Evolutionary conservation across 805 yeast species (phyloP).

Genomic region (Nakazawaea pomicola): DNA sequence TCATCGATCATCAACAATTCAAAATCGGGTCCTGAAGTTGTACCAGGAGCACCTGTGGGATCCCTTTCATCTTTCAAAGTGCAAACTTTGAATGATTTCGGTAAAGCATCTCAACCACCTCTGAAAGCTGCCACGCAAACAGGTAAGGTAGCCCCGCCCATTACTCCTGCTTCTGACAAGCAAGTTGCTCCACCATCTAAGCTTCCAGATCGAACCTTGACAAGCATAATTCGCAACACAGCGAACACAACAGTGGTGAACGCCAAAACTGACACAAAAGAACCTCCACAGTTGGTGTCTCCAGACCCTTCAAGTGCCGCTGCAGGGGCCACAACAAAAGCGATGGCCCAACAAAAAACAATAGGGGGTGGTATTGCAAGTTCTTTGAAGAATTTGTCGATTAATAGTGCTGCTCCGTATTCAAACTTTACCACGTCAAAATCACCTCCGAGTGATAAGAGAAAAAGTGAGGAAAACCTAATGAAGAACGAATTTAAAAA

Average conservation of each 20-base stretch:
- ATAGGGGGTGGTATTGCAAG: conserved; percentile 3
- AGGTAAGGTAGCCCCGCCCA: neutral
- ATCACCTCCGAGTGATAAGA: conserved; percentile 1
- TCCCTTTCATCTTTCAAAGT: conserved; percentile 26
- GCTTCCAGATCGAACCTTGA: conserved; percentile 19
- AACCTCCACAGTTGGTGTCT: too few species aligned
- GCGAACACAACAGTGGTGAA: too few species aligned
- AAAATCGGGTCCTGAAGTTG: too few species aligned
- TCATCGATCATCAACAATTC: conserved; percentile 17
- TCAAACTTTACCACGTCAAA: neutral
- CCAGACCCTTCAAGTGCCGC: conserved; percentile 10
- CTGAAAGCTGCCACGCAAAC: too few species aligned
- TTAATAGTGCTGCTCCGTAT: neutral
- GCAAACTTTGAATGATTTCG: conserved; percentile 12
- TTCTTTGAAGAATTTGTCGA: conserved; percentile 1
- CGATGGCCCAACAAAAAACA: conserved; percentile 19
- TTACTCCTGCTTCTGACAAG: conserved; percentile 1
- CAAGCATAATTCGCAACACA: too few species aligned
- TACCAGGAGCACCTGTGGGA: conserved; percentile 21
- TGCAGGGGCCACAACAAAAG: conserved; percentile 16
- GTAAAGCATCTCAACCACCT: neutral
- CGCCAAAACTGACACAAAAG: too few species aligned
- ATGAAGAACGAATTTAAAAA: conserved; percentile 5
- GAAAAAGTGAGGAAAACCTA: conserved; percentile 1
- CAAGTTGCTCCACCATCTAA: conserved; percentile 17